Conservation (phyloP, 176 grass and related monocot genomes). For the Juncus effusus region DNA sequence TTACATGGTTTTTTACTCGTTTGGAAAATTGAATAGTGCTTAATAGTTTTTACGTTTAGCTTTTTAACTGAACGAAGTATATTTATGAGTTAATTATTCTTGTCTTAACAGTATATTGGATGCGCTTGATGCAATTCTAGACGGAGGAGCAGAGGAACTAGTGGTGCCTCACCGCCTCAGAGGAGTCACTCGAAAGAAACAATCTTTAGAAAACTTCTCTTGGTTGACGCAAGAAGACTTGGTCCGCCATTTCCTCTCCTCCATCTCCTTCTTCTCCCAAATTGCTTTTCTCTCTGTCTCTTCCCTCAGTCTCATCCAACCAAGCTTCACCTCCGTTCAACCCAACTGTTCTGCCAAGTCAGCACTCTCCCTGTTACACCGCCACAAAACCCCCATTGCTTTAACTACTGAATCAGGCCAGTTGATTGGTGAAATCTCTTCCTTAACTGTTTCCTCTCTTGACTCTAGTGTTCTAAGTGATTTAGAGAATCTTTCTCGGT, state of each 20-base stretch:
- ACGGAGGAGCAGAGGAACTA: constrained; percentile 39
- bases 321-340: constrained; percentile 36
- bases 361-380: constrained; percentile 40
- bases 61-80: no score
- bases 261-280: constrained; percentile 46
- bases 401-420: constrained; percentile 38
- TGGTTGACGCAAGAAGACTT: constrained; percentile 75
- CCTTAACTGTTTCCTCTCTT: constrained; percentile 36
- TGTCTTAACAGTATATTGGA: constrained; percentile 53
- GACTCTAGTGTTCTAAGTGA: constrained; percentile 27
- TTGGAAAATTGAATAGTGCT: no score
- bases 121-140: constrained; percentile 56
- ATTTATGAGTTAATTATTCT: no score
- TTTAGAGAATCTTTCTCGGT: constrained; percentile 41
- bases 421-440: constrained; percentile 60
- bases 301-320: constrained; percentile 55
- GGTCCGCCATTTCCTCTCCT: constrained; percentile 73
- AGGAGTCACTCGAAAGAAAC: constrained; percentile 29
- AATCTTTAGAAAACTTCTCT: constrained; percentile 33
- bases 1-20: no score
- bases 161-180: constrained; percentile 37
- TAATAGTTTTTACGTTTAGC: no score
- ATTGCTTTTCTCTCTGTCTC: constrained; percentile 43
- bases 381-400: constrained; percentile 51
- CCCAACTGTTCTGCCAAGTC: constrained; percentile 40